phyloP scores from a whole-genome alignment of 1,284 basidiomycete genomes.

The Microbotryomycetes sp. region DNA sequence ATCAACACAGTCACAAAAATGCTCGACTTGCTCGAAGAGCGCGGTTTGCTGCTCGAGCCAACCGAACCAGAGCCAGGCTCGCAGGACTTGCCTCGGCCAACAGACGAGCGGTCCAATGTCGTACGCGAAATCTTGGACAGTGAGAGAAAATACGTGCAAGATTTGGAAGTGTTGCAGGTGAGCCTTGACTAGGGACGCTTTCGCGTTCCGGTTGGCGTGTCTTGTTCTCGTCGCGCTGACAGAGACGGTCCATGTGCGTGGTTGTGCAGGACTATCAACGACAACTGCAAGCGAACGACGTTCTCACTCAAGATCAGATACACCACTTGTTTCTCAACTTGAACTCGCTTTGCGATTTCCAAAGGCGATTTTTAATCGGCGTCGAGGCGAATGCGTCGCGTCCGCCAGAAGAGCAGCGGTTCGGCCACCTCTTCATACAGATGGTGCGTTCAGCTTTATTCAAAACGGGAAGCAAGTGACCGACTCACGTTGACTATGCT shows the following conservation, averaged over 20 bases:
- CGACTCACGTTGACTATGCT: conserved; percentile 32
- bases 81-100: not conserved
- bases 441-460: conserved; percentile 49
- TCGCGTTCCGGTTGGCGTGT: not conserved
- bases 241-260: not conserved
- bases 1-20: conserved; percentile 85
- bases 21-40: conserved; percentile 68
- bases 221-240: not conserved
- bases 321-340: conserved; percentile 93
- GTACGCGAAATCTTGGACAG: conserved; percentile 83
- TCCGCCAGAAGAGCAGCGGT: conserved; percentile 54
- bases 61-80: conserved; percentile 44
- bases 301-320: conserved; percentile 88
- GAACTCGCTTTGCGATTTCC: conserved; percentile 92
- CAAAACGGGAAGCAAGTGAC: too few relatives aligned
- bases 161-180: conserved; percentile 93
- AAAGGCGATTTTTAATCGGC: conserved; percentile 90
- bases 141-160: conserved; percentile 96
- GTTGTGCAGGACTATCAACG: conserved; percentile 41
- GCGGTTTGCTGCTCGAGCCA: conserved; percentile 54
- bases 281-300: conserved; percentile 63
- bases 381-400: conserved; percentile 78
- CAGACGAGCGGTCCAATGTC: conserved; percentile 63
- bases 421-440: conserved; percentile 49
- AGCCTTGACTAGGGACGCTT: conserved; percentile 31